These are phyloP conservation scores for Vaccinium macrocarpon DNA, from an alignment of 148 eudicot genomes.

Conservation along the genomic window DNA sequence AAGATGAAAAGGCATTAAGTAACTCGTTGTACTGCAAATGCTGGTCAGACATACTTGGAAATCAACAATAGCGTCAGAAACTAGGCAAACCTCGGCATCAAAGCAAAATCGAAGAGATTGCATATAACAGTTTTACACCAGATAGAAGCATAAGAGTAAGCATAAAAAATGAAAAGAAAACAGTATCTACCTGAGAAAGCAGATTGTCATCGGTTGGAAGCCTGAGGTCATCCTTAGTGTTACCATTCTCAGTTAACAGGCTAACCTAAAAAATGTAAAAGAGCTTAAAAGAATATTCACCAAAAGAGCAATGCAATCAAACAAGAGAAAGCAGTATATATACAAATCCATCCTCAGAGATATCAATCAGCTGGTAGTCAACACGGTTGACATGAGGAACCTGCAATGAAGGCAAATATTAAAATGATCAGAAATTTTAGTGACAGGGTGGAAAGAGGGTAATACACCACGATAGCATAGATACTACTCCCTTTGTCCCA, in stretches of 20 bases:
- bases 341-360: conserved; percentile 73
- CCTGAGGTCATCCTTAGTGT: conserved; percentile 81
- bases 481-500: not conserved
- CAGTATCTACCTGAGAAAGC: conserved; percentile 46
- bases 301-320: not conserved
- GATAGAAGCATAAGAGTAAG: not conserved
- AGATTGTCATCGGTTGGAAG: conserved; percentile 74
- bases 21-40: not conserved
- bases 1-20: not conserved
- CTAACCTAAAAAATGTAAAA: conserved; percentile 44
- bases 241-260: conserved; percentile 71
- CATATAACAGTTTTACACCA: not conserved
- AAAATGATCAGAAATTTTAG: not conserved
- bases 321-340: conserved; percentile 12
- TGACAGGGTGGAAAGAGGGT: not conserved
- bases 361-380: conserved; percentile 76
- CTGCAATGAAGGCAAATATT: conserved; percentile 26
- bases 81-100: not conserved
- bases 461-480: not conserved
- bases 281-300: not conserved
- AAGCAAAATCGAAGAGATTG: not conserved
- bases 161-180: not conserved
- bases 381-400: conserved; percentile 73
- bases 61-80: not conserved
- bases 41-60: not conserved